These are phyloP conservation scores for Ochetophila trinervis DNA, from an alignment of 306 rosid species.

Conservation along the genomic window DNA sequence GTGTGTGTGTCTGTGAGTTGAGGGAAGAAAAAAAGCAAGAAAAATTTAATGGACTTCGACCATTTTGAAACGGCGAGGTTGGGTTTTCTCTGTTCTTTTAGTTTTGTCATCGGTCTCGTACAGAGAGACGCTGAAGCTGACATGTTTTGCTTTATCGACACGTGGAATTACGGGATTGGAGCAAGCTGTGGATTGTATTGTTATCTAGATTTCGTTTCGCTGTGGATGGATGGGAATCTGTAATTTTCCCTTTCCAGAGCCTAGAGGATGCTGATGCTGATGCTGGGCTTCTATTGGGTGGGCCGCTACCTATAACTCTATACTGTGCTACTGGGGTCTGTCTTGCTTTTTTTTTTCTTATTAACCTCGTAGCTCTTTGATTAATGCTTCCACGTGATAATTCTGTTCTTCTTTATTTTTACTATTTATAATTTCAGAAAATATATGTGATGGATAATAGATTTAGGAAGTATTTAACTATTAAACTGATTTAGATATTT, in stretches of 20 bases:
- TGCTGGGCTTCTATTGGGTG: too few relatives aligned
- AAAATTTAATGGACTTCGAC: constrained; percentile 12
- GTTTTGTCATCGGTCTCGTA: not conserved
- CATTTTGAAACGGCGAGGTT: not conserved
- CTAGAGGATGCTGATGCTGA: too few relatives aligned
- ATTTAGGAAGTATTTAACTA: too few relatives aligned
- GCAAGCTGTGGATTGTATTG: constrained; percentile 46
- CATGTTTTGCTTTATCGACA: constrained; percentile 22
- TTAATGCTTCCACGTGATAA: constrained; percentile 15
- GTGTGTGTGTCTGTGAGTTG: not conserved
- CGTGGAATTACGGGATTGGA: constrained; percentile 40
- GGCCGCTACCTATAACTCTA: too few relatives aligned
- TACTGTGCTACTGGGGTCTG: not conserved
- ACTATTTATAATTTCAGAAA: not conserved
- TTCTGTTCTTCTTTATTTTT: not conserved
- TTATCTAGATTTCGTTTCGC: constrained; percentile 75
- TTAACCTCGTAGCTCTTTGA: too few relatives aligned
- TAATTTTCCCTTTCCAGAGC: too few relatives aligned
- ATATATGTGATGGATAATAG: too few relatives aligned
- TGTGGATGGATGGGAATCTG: constrained; percentile 4
- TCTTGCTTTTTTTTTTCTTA: too few relatives aligned
- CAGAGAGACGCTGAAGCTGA: constrained; percentile 43
- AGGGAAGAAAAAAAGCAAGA: not conserved
- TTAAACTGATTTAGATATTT: too few relatives aligned
- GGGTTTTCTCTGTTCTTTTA: not conserved